A percentile compares a stretch with the other conserved stretches of the same genome.
phyloP scores from a whole-genome alignment of 108 stramenopile genomes.

The Stephanodiscus minutulus region DNA sequence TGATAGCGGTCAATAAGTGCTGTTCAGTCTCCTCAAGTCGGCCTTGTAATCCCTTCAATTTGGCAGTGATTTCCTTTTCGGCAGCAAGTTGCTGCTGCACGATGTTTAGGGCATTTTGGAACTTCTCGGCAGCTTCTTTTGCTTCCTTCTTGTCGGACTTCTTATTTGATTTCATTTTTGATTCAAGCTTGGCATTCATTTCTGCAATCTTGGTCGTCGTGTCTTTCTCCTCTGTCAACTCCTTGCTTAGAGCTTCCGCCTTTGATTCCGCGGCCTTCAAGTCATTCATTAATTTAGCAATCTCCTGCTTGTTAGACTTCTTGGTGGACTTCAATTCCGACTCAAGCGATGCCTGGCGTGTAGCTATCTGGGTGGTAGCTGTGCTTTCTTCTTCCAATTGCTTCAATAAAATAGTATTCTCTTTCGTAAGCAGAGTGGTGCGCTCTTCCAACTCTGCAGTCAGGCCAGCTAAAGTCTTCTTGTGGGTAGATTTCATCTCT shows the following conservation, averaged over 20 bases:
- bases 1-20: not conserved
- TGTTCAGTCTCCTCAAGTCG: conserved; percentile 1
- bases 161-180: not conserved
- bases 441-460: not conserved
- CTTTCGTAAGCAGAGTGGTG: too few relatives aligned
- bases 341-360: not conserved
- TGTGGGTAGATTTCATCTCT: not conserved
- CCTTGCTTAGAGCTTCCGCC: not conserved
- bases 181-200: not conserved
- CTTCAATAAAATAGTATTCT: not conserved
- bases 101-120: not conserved
- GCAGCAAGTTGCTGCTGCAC: not conserved
- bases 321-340: too few relatives aligned
- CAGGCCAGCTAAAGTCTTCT: not conserved
- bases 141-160: not conserved
- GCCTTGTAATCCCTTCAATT: not conserved
- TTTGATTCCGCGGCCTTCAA: not conserved
- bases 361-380: not conserved
- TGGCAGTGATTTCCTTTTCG: not conserved
- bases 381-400: not conserved
- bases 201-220: not conserved
- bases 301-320: too few relatives aligned
- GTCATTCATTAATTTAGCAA: not conserved
- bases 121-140: not conserved
- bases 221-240: not conserved